phyloP scores from a whole-genome alignment of 2,329 filamentous ascomycete genomes.

The Fonsecaea pugnacius region DNA sequence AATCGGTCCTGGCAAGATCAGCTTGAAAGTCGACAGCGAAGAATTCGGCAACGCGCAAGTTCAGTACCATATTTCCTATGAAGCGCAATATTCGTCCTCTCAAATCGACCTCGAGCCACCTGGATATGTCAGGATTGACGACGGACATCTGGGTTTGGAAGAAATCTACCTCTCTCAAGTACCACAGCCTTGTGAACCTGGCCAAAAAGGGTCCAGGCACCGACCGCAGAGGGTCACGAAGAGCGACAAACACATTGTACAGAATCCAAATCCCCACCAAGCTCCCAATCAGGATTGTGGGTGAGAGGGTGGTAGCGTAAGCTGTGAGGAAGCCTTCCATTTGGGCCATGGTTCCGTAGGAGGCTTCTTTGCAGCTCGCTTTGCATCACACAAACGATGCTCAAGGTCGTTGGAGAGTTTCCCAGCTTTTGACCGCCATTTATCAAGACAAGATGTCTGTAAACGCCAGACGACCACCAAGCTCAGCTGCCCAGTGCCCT shows the following conservation, averaged over 20 bases:
- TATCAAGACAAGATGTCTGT: background rate
- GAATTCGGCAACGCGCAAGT: background rate
- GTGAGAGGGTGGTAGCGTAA: constrained; percentile 5
- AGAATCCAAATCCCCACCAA: constrained; percentile 24
- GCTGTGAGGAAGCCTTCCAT: constrained; percentile 15
- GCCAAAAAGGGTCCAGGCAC: constrained; percentile 54
- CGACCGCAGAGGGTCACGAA: constrained; percentile 41
- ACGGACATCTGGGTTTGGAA: background rate
- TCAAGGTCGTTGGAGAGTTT: background rate
- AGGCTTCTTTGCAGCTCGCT: background rate
- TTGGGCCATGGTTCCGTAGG: constrained; percentile 16
- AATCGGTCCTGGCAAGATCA: constrained; percentile 44
- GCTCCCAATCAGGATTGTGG: constrained; percentile 1
- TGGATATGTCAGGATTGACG: background rate
- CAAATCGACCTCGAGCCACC: constrained; percentile 43
- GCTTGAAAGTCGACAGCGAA: background rate
- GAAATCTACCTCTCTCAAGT: constrained; percentile 43
- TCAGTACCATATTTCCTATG: constrained; percentile 56
- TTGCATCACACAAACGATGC: background rate
- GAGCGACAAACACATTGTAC: constrained; percentile 35
- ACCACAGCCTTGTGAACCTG: constrained; percentile 53
- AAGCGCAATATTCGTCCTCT: constrained; percentile 41
- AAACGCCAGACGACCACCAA: background rate
- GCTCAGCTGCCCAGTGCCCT: too few relatives aligned
- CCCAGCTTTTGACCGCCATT: background rate